Percentiles rank a stretch among this genome's conserved stretches.
Conservation (phyloP, 768 basidiomycete genomes). For the Tephrocybe sp. region DNA sequence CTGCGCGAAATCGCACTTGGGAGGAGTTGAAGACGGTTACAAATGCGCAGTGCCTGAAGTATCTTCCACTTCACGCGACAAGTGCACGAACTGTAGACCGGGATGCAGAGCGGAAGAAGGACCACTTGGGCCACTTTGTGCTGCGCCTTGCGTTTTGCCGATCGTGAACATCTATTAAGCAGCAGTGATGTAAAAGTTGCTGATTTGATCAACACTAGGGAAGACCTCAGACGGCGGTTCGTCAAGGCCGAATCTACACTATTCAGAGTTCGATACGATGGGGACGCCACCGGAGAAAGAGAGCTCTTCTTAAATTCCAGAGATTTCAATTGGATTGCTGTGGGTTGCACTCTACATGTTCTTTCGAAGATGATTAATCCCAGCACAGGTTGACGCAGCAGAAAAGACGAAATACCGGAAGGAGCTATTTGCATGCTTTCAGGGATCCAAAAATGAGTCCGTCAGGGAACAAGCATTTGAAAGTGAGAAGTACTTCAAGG, state of each 20-base stretch:
- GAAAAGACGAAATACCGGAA: slow-evolving; percentile 51
- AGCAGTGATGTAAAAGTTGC: not conserved
- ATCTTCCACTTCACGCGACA: slow-evolving; percentile 67
- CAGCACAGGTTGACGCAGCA: slow-evolving; percentile 43
- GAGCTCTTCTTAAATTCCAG: slow-evolving; percentile 61
- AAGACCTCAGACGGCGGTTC: slow-evolving; percentile 86
- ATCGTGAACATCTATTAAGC: slow-evolving; percentile 60
- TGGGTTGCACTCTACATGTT: slow-evolving; percentile 25
- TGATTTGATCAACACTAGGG: slow-evolving; percentile 43
- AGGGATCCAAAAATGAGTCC: slow-evolving; percentile 32
- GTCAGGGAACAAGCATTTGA: slow-evolving; percentile 35
- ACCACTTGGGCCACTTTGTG: slow-evolving; percentile 92
- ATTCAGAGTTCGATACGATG: slow-evolving; percentile 80
- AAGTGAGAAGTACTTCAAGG: slow-evolving; percentile 76
- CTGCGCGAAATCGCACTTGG: slow-evolving; percentile 77
- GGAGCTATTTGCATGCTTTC: slow-evolving; percentile 51
- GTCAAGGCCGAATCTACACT: slow-evolving; percentile 84
- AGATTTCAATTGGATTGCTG: slow-evolving; percentile 65
- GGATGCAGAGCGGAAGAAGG: slow-evolving; percentile 70
- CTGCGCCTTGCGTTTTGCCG: slow-evolving; percentile 93
- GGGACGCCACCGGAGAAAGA: slow-evolving; percentile 54
- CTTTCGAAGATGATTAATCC: not conserved
- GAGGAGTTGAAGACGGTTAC: slow-evolving; percentile 73
- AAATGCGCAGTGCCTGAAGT: slow-evolving; percentile 61
- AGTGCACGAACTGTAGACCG: slow-evolving; percentile 44